Conservation (phyloP, 495 filamentous ascomycete genomes). For the Cairneyella variabilis region DNA sequence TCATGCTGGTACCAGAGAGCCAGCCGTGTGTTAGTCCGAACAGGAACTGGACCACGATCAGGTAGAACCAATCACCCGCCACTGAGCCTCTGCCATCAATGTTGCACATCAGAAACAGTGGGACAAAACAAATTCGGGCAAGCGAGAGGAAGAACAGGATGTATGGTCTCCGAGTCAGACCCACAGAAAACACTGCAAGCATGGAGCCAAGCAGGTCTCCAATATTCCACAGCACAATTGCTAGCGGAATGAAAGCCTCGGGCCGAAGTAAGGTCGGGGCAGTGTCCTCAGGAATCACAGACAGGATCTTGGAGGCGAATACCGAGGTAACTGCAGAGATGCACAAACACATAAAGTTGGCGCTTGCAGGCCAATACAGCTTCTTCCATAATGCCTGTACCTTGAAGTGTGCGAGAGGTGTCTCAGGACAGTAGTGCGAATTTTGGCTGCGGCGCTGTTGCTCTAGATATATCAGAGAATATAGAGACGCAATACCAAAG, state of each 20-base stretch:
- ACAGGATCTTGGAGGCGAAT: conserved; percentile 75
- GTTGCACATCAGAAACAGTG: conserved; percentile 84
- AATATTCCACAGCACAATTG: conserved; percentile 86
- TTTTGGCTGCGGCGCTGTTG: conserved; percentile 31
- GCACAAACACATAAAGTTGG: conserved; percentile 70
- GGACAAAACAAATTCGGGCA: conserved; percentile 63
- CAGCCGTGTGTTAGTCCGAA: conserved; percentile 85
- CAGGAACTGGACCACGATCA: conserved; percentile 70
- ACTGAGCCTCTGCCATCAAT: conserved; percentile 53
- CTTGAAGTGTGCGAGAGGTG: too few species aligned
- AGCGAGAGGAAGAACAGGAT: conserved; percentile 60
- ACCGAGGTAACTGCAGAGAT: conserved; percentile 89
- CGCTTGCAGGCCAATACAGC: conserved; percentile 61
- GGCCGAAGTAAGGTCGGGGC: conserved; percentile 56
- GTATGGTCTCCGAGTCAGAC: conserved; percentile 55
- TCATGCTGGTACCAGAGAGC: conserved; percentile 79
- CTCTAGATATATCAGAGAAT: conserved; percentile 13
- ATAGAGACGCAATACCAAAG: not conserved
- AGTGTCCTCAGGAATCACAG: conserved; percentile 48
- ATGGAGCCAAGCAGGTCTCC: conserved; percentile 78
- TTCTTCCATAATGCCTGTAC: too few species aligned
- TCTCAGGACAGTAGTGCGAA: too few species aligned
- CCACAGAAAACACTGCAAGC: conserved; percentile 57
- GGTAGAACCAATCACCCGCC: conserved; percentile 74
- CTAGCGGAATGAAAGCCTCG: conserved; percentile 77